Base-by-base conservation (phyloP, 768 basidiomycete species). In the Leccinum arenicola region DNA sequence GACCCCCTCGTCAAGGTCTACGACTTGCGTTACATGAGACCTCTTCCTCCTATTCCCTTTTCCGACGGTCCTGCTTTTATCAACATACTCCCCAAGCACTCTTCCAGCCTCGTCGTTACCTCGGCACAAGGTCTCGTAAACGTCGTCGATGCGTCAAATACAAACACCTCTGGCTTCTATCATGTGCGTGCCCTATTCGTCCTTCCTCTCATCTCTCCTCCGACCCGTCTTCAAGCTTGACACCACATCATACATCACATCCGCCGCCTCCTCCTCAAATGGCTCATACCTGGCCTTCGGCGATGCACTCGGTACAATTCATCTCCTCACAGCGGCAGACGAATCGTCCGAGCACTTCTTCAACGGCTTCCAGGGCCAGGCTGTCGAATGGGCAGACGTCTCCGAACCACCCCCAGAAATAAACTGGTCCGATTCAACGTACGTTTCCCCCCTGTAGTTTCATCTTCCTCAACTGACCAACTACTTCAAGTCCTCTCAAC, bases 1-100 rank as follows among this genome's bases (percentile, higher is more conserved):
- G 96, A 98, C 70, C 92, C 94, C 3, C 78, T 95, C 35, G 93
- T 99, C 62, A 97, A 96, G 74, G 80, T 98, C 12, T 97, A 89
- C 66, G 96, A 99, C 72, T 67, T 93, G 31, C 88, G 96, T 31
- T 91, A 82, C 23, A 84, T 98, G 79, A 82, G 84, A 43, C 80
- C 93, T 1, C 80, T 98, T 2, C 82, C 93, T 3, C 93, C 96
- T 0, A 81, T 98, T 31, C 85, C 92, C 1, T 98, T 97, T 71
- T 85, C 93, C 6, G 83, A 87, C 11, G 89, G 90, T 0, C 95
- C 96, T 1, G 84, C 91, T 1, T 95, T 95, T 71, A 88, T 95
- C 62, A 85, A 89, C 51, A 70, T 89, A 27, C 79, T 95, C 33
- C 93, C 95, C 1, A 87, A 82, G 61, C 82, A 87, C n/a, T 76